A percentile compares a stretch with the other conserved stretches of the same genome.
Evolutionary conservation across 192 early-diverging fungal species (phyloP).

Genomic region (Coemansia brasiliensis): DNA sequence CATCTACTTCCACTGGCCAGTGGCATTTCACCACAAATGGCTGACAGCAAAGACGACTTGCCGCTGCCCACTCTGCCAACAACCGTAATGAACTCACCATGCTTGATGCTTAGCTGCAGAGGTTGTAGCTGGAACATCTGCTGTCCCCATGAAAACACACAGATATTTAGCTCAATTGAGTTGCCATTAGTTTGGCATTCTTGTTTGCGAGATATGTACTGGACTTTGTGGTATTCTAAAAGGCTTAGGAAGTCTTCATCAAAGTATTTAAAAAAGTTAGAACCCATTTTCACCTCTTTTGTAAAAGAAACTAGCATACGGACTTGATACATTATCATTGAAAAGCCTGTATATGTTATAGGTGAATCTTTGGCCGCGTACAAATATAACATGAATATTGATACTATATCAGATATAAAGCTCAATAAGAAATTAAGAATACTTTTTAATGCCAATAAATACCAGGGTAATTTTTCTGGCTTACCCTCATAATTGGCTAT

Average conservation of each 20-base stretch:
- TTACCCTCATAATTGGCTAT: background rate
- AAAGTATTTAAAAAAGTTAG: no score
- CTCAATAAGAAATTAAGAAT: background rate
- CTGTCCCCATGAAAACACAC: slow-evolving; percentile 23
- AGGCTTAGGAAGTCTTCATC: background rate
- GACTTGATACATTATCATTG: background rate
- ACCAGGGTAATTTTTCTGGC: background rate
- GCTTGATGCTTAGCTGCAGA: slow-evolving; percentile 5
- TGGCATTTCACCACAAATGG: slow-evolving; percentile 77
- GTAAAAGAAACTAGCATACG: background rate
- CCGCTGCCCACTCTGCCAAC: slow-evolving; percentile 60
- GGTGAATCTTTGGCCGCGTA: background rate
- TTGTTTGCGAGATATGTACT: background rate
- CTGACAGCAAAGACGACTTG: slow-evolving; percentile 59
- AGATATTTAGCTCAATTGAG: slow-evolving; percentile 5
- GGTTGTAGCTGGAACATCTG: slow-evolving; percentile 13
- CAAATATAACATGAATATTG: background rate
- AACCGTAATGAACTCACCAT: slow-evolving; percentile 43
- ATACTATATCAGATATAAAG: background rate
- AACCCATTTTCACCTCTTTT: background rate
- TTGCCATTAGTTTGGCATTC: background rate
- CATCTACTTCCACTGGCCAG: slow-evolving; percentile 62
- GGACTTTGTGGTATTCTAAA: background rate
- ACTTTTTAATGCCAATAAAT: background rate
- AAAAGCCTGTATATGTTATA: background rate